Conservation (phyloP, 306 rosid genomes). For the Cucumis sativus region Cucumber_9930_V3 NC_026661.2:22448501-22449000, state of each 20-base stretch:
- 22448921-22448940: no score
- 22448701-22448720: constrained; percentile 70
- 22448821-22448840: not conserved
- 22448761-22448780: constrained; percentile 45
- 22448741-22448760: constrained; percentile 99
- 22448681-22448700: constrained; percentile 80
- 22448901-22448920: no score
- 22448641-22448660: constrained; percentile 1
- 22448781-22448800: not conserved
- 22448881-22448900: no score
- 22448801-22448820: not conserved
- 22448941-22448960: no score
- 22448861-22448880: no score
- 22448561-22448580: not conserved
- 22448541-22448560: not conserved
- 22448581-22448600: not conserved
- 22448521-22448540: not conserved
- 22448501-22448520: no score
- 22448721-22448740: constrained; percentile 90
- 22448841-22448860: no score
- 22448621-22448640: not conserved
- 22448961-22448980: no score
- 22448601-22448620: not conserved
- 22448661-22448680: constrained; percentile 31
- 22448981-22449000: no score